Base-by-base conservation (phyloP, 345 rosid species). In the Barbarea vulgaris region DNA sequence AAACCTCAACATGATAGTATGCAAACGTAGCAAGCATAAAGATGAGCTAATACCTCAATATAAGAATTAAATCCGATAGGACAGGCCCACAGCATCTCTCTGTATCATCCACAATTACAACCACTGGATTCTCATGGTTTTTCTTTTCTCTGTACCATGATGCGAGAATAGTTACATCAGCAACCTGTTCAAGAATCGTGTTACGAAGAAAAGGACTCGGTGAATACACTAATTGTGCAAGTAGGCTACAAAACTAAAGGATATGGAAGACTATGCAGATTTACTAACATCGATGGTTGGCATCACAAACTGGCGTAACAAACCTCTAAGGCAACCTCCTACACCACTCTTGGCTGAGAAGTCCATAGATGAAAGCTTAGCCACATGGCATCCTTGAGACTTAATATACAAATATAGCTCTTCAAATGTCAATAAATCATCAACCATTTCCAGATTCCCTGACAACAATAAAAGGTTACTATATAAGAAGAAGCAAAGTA, bases 381-480 rank as follows among this genome's bases (percentile, higher is more conserved):
- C 97, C 44, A 91, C 93, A 73, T 86, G 90, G 57, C 87, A 89
- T 68, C 97, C 93, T 66, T 83, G 84, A 77, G 91, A 84, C 79
- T 84, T 90, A 81, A 95, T 83, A 73, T 85, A 87, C 33, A 73
- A 67, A 6, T 83, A 89, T 60, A 95, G 91, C 76, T 90, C 92
- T 78, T 92, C 80, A 52, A 89, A 95, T 31, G 99, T 90, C 77
- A 85, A 25, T 28, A 87, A 81, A 87, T 95, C 97, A 72, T 95
- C 99, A 73, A 92, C 93, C 79, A 95, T 88, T 84, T 92, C 99
- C 88, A 95, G 72, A 78, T 95, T 92, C 82, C 85, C 99, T 95
- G 89, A 68, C 53, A 69, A 10, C 21, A 78, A 41, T 58, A 41
- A 9, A 64, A 22, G 4, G 6, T 34, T 34, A 56, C 60, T 18